Evolutionary conservation across 495 filamentous ascomycete species (phyloP).

Genomic region (Viridothelium virens): DNA sequence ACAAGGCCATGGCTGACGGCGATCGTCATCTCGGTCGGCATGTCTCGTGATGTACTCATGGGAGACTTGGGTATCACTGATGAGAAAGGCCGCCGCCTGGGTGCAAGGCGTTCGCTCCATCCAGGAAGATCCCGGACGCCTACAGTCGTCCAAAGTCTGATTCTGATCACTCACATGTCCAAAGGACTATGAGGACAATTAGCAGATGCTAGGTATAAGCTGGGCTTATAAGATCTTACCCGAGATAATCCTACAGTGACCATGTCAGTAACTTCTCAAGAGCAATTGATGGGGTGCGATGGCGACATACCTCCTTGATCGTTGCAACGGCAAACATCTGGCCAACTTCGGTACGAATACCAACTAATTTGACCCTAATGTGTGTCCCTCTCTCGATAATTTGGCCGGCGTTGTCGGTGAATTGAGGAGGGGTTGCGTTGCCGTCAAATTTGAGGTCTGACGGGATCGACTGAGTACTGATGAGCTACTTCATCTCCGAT

Average conservation of each 20-base stretch:
- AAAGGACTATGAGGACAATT: not conserved
- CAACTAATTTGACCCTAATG: slow-evolving; percentile 86
- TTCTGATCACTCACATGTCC: not conserved
- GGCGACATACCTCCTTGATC: slow-evolving; percentile 61
- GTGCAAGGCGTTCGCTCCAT: not conserved
- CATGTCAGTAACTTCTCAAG: not conserved
- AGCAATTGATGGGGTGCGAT: not conserved
- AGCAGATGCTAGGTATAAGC: not conserved
- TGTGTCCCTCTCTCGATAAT: slow-evolving; percentile 91
- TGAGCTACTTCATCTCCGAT: not conserved
- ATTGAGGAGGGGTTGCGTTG: slow-evolving; percentile 41
- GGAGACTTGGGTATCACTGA: not conserved
- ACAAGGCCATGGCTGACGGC: too few relatives aligned
- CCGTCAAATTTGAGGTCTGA: slow-evolving; percentile 87
- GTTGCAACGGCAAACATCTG: slow-evolving; percentile 95
- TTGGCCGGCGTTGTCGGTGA: slow-evolving; percentile 58
- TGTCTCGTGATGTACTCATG: not conserved
- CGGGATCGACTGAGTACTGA: slow-evolving; percentile 65
- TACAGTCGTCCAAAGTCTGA: not conserved
- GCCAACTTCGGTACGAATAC: slow-evolving; percentile 81
- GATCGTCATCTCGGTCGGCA: not conserved
- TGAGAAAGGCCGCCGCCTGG: not conserved
- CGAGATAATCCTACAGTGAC: slow-evolving; percentile 2
- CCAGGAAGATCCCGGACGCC: not conserved
- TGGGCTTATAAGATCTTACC: not conserved